phyloP scores from a whole-genome alignment of 164 flowering plant species.

The Aristolochia fimbriata region DNA sequence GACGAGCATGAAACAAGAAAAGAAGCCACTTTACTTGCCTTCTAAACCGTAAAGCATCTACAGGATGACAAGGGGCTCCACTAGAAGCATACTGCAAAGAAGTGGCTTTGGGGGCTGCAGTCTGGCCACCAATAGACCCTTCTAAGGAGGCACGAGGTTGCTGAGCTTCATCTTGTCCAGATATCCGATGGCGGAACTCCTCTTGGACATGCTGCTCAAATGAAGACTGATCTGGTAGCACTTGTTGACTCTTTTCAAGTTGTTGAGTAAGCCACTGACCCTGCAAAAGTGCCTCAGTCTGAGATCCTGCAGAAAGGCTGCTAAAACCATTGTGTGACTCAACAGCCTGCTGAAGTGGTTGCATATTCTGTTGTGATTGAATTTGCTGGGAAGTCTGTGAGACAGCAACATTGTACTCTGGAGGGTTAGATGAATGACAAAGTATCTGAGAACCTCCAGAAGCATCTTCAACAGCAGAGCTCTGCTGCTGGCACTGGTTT shows the following conservation, averaged over 20 bases:
- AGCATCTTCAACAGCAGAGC: constrained; percentile 23
- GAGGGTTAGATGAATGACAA: constrained; percentile 30
- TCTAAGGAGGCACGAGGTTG: constrained; percentile 51
- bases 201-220: constrained; percentile 58
- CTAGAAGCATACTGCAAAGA: constrained; percentile 21
- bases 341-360: constrained; percentile 31
- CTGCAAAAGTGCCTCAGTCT: constrained; percentile 33
- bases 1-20: constrained; percentile 74
- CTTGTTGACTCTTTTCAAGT: constrained; percentile 31
- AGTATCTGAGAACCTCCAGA: constrained; percentile 27
- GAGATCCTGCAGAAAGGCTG: constrained; percentile 37
- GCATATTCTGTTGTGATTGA: constrained; percentile 31
- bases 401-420: constrained; percentile 26
- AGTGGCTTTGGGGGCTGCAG: constrained; percentile 22
- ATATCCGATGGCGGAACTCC: constrained; percentile 51
- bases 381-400: constrained; percentile 44
- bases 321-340: constrained; percentile 40
- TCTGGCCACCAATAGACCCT: constrained; percentile 33
- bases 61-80: constrained; percentile 22
- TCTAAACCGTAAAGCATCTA: constrained; percentile 4
- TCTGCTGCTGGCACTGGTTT: constrained; percentile 50
- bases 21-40: constrained; percentile 71
- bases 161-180: constrained; percentile 64
- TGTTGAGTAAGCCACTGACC: constrained; percentile 48
- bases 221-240: constrained; percentile 22